Conservation (phyloP, 2,329 filamentous ascomycete genomes). For the Magnaporthales sp. region DNA sequence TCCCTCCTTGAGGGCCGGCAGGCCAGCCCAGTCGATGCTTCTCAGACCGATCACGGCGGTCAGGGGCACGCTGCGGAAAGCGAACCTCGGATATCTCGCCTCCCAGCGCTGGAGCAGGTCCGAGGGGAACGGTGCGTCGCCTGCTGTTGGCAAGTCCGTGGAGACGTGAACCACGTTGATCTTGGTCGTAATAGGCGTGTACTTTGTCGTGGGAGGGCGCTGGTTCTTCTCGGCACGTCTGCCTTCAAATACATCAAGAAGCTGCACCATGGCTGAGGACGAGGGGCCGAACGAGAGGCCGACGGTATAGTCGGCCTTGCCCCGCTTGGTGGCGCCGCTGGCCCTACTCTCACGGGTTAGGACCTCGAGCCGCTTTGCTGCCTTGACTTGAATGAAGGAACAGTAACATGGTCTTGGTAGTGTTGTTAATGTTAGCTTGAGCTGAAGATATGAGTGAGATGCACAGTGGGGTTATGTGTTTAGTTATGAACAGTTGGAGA, state of each 20-base stretch:
- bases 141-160: conserved; percentile 5
- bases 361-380: conserved; percentile 59
- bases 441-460: not conserved
- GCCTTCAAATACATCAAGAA: conserved; percentile 56
- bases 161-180: conserved; percentile 53
- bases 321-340: conserved; percentile 13
- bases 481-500: not conserved
- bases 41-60: conserved; percentile 46
- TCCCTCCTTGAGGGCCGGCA: conserved; percentile 22
- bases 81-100: conserved; percentile 55
- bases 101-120: conserved; percentile 44
- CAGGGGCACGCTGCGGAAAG: conserved; percentile 56
- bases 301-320: conserved; percentile 48
- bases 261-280: conserved; percentile 67
- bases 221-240: conserved; percentile 21
- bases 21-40: conserved; percentile 43
- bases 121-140: conserved; percentile 1
- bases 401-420: conserved; percentile 66
- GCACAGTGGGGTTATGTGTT: not conserved
- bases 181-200: conserved; percentile 22
- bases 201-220: not conserved
- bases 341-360: conserved; percentile 39
- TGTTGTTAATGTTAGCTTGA: not conserved
- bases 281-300: conserved; percentile 79
- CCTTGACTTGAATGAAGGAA: conserved; percentile 69